Conservation (phyloP, 345 rosid species). For the Ricinus communis region DNA sequence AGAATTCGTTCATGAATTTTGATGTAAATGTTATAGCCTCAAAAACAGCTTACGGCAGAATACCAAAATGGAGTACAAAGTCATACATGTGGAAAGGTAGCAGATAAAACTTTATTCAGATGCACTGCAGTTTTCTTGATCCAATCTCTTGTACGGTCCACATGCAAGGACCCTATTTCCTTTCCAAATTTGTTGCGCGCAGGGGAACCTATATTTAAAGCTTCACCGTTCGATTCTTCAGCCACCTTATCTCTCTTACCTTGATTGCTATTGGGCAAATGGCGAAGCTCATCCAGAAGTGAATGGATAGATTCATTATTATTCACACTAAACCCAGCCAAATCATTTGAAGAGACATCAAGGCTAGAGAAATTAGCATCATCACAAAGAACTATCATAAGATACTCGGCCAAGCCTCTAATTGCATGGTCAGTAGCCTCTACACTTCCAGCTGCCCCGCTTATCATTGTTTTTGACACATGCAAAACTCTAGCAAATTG, state of each 20-base stretch:
- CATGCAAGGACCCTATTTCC: constrained; percentile 54
- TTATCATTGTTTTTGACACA: constrained; percentile 68
- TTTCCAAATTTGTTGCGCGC: constrained; percentile 26
- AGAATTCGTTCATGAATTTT: not conserved
- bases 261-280: constrained; percentile 49
- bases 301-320: constrained; percentile 46
- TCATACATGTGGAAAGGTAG: constrained; percentile 82
- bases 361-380: constrained; percentile 54
- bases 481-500: constrained; percentile 79
- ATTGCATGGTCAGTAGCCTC: constrained; percentile 82
- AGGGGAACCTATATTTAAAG: constrained; percentile 22
- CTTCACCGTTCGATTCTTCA: constrained; percentile 34
- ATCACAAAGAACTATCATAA: constrained; percentile 81
- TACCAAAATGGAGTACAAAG: constrained; percentile 12
- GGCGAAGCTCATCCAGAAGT: constrained; percentile 62
- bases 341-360: constrained; percentile 27
- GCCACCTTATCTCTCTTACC: constrained; percentile 31
- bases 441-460: constrained; percentile 91
- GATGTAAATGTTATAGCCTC: not conserved
- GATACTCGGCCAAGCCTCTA: constrained; percentile 85
- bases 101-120: constrained; percentile 64
- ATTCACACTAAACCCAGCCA: constrained; percentile 28
- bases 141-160: constrained; percentile 83
- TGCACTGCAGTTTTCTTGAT: constrained; percentile 59
- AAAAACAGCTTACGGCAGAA: not conserved